Evolutionary conservation across 768 basidiomycete species (phyloP).

Genomic region (Agaricus sinodeliciosus): DNA sequence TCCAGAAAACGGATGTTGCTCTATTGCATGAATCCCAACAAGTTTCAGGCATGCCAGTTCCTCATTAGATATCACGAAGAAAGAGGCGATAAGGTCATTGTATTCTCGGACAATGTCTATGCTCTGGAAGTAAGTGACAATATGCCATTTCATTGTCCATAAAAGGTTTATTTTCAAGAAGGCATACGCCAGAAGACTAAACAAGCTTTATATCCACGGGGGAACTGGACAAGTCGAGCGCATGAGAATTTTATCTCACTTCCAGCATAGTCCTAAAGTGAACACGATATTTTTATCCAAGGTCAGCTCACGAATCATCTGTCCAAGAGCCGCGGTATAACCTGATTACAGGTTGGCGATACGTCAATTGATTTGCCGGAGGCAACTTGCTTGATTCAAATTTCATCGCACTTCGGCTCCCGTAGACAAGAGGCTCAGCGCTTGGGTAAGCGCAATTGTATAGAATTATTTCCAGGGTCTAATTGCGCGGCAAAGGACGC

Average conservation of each 20-base stretch:
- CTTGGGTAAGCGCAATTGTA: conserved; percentile 49
- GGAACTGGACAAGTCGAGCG: conserved; percentile 92
- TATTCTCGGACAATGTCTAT: conserved; percentile 98
- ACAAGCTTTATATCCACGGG: conserved; percentile 94
- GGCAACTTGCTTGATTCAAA: conserved; percentile 98
- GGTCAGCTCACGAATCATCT: conserved; percentile 29
- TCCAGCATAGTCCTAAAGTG: conserved; percentile 91
- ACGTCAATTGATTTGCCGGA: conserved; percentile 98
- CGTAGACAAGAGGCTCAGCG: conserved; percentile 97
- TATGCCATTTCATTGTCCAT: not conserved
- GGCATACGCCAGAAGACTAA: conserved; percentile 91
- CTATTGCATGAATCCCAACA: conserved; percentile 99
- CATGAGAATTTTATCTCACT: conserved; percentile 90
- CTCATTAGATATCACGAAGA: conserved; percentile 97
- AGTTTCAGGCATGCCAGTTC: conserved; percentile 99
- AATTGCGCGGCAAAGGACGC: conserved; percentile 50
- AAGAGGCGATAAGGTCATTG: conserved; percentile 97
- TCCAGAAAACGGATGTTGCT: conserved; percentile 92
- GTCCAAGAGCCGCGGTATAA: not conserved
- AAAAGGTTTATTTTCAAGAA: conserved; percentile 19
- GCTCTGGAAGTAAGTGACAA: conserved; percentile 78
- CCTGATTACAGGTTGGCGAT: conserved; percentile 71
- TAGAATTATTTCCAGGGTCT: not conserved
- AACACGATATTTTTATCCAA: conserved; percentile 99
- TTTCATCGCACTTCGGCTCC: conserved; percentile 98